These are phyloP conservation scores for Tothia fuscella DNA, from an alignment of 2,329 filamentous ascomycete species.

Conservation along the genomic window DNA sequence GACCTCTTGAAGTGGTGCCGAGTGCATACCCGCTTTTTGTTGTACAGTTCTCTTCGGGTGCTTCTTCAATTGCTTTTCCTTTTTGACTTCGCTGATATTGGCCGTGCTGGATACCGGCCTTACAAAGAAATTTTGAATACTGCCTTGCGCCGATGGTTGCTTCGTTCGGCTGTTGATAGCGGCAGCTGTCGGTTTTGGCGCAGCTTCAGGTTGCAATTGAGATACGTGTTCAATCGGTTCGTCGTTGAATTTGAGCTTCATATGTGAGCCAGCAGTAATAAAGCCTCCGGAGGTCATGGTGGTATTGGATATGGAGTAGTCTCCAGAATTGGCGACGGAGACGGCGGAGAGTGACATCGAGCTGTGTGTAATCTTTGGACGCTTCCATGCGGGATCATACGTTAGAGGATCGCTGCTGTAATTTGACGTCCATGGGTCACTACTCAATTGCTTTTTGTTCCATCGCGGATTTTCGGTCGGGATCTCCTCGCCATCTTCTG, in stretches of 20 bases:
- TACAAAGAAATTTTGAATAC: slow-evolving; percentile 1
- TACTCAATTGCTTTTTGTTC: slow-evolving; percentile 4
- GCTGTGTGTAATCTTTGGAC: slow-evolving; percentile 22
- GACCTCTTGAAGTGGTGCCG: background rate
- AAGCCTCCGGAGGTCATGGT: slow-evolving; percentile 2
- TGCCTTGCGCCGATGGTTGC: background rate
- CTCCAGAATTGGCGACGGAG: background rate
- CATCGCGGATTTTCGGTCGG: slow-evolving; percentile 19
- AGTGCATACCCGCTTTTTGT: too few relatives aligned
- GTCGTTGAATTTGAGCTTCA: too few relatives aligned
- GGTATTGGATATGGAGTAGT: slow-evolving; percentile 7
- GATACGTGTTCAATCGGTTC: background rate
- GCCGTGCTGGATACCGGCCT: slow-evolving; percentile 22
- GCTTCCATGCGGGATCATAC: slow-evolving; percentile 27
- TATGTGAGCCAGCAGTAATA: background rate
- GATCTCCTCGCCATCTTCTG: slow-evolving; percentile 23
- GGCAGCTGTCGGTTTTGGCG: background rate
- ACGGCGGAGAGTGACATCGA: background rate
- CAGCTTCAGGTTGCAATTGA: background rate
- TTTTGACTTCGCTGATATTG: too few relatives aligned
- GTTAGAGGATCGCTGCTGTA: slow-evolving; percentile 17
- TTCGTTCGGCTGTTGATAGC: background rate
- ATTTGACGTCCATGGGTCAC: slow-evolving; percentile 1
- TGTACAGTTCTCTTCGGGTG: too few relatives aligned
- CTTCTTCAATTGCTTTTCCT: too few relatives aligned